Percentiles rank a stretch among this genome's conserved stretches.
Evolutionary conservation across 352 stramenopile species (phyloP).

Genomic region (Phytophthora fragariaefolia): DNA sequence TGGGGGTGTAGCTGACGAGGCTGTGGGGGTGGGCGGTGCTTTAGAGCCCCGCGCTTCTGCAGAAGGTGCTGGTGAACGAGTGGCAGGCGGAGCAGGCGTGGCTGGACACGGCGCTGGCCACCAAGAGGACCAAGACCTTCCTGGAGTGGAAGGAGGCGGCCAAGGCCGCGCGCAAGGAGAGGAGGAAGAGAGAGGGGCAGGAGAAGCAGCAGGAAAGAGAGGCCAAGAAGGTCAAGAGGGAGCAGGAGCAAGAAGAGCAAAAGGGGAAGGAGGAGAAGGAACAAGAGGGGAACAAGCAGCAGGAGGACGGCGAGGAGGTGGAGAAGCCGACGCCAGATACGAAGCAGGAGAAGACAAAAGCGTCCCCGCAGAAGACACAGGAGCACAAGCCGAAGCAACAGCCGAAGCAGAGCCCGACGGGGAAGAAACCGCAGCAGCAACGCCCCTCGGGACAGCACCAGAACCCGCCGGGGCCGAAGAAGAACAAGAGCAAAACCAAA

Average conservation of each 20-base stretch:
- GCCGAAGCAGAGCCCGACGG: neutral
- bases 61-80: constrained; percentile 73
- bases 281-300: neutral
- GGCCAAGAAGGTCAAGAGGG: constrained; percentile 45
- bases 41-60: constrained; percentile 55
- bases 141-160: constrained; percentile 69
- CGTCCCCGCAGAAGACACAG: constrained; percentile 7
- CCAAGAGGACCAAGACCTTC: constrained; percentile 62
- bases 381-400: constrained; percentile 15
- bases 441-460: neutral
- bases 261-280: constrained; percentile 3
- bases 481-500: constrained; percentile 29
- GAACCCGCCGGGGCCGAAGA: constrained; percentile 9
- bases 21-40: constrained; percentile 30
- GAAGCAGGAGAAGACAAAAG: neutral
- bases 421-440: constrained; percentile 1
- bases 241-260: constrained; percentile 31
- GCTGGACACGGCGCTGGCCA: constrained; percentile 60
- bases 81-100: constrained; percentile 68
- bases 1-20: neutral
- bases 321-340: neutral
- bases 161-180: constrained; percentile 64
- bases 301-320: neutral
- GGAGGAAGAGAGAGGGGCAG: constrained; percentile 66
- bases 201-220: constrained; percentile 51